These are phyloP conservation scores for Phalaenopsis aphrodite DNA, from an alignment of 106 monocot species.

Conservation along the genomic window DNA sequence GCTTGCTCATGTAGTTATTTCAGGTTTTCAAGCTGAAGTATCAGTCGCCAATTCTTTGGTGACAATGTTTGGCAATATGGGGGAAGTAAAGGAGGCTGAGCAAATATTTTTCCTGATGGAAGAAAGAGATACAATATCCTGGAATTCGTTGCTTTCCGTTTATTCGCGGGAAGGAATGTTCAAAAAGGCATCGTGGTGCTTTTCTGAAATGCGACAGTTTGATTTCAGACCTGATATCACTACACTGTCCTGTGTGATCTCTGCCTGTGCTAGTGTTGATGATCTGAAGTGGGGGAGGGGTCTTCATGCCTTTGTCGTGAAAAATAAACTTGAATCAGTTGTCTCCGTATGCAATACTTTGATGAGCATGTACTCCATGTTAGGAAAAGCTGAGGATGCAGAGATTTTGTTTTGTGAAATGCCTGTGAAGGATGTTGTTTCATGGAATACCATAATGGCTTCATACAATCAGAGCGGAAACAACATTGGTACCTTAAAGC, in stretches of 20 bases:
- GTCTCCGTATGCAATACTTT: conserved; percentile 58
- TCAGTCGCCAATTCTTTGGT: conserved; percentile 76
- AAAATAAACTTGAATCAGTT: conserved; percentile 29
- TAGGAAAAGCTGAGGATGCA: conserved; percentile 34
- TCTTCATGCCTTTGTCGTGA: conserved; percentile 50
- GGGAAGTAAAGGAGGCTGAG: conserved; percentile 36
- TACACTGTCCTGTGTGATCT: conserved; percentile 66
- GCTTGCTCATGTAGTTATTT: conserved; percentile 53
- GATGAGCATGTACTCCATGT: conserved; percentile 53
- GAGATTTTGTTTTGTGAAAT: conserved; percentile 48
- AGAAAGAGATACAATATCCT: conserved; percentile 55
- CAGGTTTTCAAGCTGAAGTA: conserved; percentile 47
- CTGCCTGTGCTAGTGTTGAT: conserved; percentile 33
- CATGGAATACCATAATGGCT: conserved; percentile 77
- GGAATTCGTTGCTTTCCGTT: conserved; percentile 80
- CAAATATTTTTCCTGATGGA: conserved; percentile 45
- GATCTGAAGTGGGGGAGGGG: conserved; percentile 41
- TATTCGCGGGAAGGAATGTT: conserved; percentile 45
- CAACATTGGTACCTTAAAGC: conserved; percentile 24
- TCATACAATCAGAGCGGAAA: conserved; percentile 39
- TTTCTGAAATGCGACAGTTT: conserved; percentile 42
- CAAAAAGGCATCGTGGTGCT: conserved; percentile 37
- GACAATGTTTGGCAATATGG: conserved; percentile 46
- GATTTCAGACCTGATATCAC: conserved; percentile 46
- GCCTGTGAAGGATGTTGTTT: conserved; percentile 61